phyloP scores from a whole-genome alignment of 345 rosid species.

The Acer yangbiense region DNA sequence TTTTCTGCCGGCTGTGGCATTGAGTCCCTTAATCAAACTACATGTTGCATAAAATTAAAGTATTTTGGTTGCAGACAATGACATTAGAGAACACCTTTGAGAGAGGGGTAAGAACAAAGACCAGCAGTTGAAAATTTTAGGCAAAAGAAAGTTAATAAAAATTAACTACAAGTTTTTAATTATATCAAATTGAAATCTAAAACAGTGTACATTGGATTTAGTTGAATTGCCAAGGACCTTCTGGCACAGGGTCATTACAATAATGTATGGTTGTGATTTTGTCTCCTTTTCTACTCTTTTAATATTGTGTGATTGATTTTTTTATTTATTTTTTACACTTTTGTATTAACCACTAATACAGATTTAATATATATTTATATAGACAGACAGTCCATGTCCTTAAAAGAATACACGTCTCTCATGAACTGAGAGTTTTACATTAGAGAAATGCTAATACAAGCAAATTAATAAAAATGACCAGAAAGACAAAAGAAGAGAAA shows the following conservation, averaged over 20 bases:
- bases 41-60: not conserved
- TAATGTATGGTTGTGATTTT: not conserved
- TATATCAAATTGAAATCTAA: not conserved
- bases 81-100: not conserved
- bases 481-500: not conserved
- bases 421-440: not conserved
- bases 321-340: not conserved
- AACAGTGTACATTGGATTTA: not conserved
- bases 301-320: not conserved
- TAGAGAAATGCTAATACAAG: not conserved
- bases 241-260: not conserved
- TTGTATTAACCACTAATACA: not conserved
- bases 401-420: not conserved
- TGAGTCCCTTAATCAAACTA: constrained; percentile 12
- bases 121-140: not conserved
- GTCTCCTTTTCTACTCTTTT: not conserved
- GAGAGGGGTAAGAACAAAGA: not conserved
- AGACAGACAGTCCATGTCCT: not conserved
- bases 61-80: not conserved
- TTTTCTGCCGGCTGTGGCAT: not conserved
- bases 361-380: not conserved
- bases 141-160: not conserved
- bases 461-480: not conserved
- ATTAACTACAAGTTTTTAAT: not conserved
- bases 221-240: not conserved